Percentiles rank a stretch among this genome's conserved stretches.
These are phyloP conservation scores for Fusarium goolgardi DNA, from an alignment of 2,329 filamentous ascomycete species.

Conservation along the genomic window DNA sequence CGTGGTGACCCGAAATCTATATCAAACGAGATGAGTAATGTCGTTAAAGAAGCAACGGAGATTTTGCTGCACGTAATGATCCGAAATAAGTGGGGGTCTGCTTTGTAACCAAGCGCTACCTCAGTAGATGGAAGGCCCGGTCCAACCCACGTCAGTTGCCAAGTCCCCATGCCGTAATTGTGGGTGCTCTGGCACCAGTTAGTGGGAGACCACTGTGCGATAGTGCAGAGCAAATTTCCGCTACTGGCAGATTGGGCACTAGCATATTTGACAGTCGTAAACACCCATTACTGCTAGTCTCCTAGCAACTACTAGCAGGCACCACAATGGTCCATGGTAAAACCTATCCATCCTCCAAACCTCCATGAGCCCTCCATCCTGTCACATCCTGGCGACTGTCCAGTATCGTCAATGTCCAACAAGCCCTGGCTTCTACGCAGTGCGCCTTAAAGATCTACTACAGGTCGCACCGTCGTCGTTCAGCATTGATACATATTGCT, in stretches of 20 bases:
- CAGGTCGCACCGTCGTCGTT: constrained; percentile 28
- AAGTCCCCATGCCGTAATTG: constrained; percentile 40
- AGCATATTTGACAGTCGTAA: background rate
- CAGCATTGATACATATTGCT: constrained; percentile 32
- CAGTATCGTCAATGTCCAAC: constrained; percentile 39
- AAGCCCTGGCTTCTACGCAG: constrained; percentile 35
- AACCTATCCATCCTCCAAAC: constrained; percentile 47
- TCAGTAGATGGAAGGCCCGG: constrained; percentile 1
- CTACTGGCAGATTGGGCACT: constrained; percentile 17
- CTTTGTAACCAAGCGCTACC: constrained; percentile 32
- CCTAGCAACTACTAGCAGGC: constrained; percentile 9
- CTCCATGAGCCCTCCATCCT: constrained; percentile 46
- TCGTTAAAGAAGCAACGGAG: constrained; percentile 34
- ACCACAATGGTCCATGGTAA: constrained; percentile 44
- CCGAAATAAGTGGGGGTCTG: constrained; percentile 34
- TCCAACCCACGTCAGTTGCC: constrained; percentile 39
- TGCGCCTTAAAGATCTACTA: constrained; percentile 33
- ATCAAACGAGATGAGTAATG: constrained; percentile 14
- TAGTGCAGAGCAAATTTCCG: constrained; percentile 7
- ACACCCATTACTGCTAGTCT: background rate
- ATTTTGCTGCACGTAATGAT: constrained; percentile 46
- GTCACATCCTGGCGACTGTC: constrained; percentile 37
- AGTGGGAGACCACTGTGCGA: constrained; percentile 31
- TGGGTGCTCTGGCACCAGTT: constrained; percentile 27
- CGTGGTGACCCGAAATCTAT: constrained; percentile 13